Evolutionary conservation across 1,284 basidiomycete species (phyloP).

Genomic region (Pseudozyma pruni): DNA sequence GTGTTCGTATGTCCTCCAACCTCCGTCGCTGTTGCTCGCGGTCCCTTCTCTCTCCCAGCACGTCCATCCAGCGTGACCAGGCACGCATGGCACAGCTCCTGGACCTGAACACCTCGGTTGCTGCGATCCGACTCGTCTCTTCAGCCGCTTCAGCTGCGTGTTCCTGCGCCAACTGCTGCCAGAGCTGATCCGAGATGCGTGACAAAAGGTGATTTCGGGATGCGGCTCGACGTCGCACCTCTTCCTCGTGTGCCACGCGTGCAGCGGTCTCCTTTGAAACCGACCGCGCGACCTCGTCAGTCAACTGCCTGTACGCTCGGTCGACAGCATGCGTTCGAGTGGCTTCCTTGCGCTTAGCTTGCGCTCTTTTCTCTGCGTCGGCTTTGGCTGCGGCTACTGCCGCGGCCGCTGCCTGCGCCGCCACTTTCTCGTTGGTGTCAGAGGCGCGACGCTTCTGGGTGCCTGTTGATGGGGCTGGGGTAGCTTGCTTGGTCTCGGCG

Average conservation of each 20-base stretch:
- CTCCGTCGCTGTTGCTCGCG: slow-evolving; percentile 20
- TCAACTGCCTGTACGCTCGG: slow-evolving; percentile 22
- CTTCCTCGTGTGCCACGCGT: slow-evolving; percentile 17
- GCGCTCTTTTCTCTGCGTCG: slow-evolving; percentile 16
- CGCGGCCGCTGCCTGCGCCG: slow-evolving; percentile 21
- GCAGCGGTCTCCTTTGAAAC: slow-evolving; percentile 13
- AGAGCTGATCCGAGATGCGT: slow-evolving; percentile 16
- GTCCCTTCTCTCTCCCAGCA: slow-evolving; percentile 23
- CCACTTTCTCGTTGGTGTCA: slow-evolving; percentile 11
- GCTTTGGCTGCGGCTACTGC: slow-evolving; percentile 18
- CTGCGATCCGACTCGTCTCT: slow-evolving; percentile 13
- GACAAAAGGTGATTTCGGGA: slow-evolving; percentile 21
- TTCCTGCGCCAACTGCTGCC: slow-evolving; percentile 20
- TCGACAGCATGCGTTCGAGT: slow-evolving; percentile 13
- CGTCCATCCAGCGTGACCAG: slow-evolving; percentile 22
- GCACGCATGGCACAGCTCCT: slow-evolving; percentile 14
- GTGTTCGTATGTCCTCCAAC: slow-evolving; percentile 21
- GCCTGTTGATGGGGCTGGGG: background rate
- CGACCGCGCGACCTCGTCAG: slow-evolving; percentile 13
- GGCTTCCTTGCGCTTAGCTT: slow-evolving; percentile 17
- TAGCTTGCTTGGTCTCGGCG: background rate
- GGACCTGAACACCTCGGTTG: slow-evolving; percentile 20
- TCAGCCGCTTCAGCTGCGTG: slow-evolving; percentile 10
- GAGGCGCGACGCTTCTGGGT: slow-evolving; percentile 20
- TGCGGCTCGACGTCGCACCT: slow-evolving; percentile 17